These are phyloP conservation scores for Epichloe brachyelytri DNA, from an alignment of 2,329 filamentous ascomycete species.

Conservation along the genomic window DNA sequence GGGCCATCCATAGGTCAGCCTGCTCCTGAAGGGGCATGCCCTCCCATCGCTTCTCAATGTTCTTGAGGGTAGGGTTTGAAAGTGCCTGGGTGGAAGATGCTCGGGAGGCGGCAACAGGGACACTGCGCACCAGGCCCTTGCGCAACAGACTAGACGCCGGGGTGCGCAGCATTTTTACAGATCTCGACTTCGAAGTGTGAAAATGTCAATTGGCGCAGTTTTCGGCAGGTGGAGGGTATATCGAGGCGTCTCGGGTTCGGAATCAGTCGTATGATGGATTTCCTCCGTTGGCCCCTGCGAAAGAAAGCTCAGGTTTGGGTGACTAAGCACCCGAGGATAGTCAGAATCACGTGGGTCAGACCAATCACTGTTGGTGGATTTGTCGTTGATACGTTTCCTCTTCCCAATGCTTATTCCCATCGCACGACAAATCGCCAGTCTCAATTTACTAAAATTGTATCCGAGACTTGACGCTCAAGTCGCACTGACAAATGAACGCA, in stretches of 20 bases:
- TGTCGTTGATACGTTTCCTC: neutral
- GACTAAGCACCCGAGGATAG: conserved; percentile 7
- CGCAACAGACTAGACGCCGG: conserved; percentile 40
- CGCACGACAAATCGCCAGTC: too few relatives aligned
- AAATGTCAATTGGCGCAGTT: conserved; percentile 23
- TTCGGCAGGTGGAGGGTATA: conserved; percentile 7
- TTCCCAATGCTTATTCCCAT: neutral
- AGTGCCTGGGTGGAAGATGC: conserved; percentile 74
- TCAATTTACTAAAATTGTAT: neutral
- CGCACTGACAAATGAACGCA: too few relatives aligned
- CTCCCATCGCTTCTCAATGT: conserved; percentile 99
- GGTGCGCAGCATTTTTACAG: conserved; percentile 40
- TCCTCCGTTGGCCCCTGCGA: conserved; percentile 3
- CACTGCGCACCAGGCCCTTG: conserved; percentile 31
- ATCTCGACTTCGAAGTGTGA: conserved; percentile 8
- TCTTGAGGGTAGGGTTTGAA: conserved; percentile 91
- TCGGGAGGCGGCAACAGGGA: conserved; percentile 32
- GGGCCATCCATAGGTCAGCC: conserved; percentile 96
- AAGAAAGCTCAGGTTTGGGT: conserved; percentile 14
- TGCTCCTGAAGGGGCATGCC: conserved; percentile 96
- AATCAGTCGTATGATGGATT: conserved; percentile 17
- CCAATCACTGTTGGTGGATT: neutral
- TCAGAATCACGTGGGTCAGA: neutral
- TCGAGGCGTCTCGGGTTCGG: conserved; percentile 13
- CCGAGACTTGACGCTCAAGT: neutral